Conservation (phyloP, 1,139 yeast genomes). For the Nakaseomyces uthaithaninus region DNA sequence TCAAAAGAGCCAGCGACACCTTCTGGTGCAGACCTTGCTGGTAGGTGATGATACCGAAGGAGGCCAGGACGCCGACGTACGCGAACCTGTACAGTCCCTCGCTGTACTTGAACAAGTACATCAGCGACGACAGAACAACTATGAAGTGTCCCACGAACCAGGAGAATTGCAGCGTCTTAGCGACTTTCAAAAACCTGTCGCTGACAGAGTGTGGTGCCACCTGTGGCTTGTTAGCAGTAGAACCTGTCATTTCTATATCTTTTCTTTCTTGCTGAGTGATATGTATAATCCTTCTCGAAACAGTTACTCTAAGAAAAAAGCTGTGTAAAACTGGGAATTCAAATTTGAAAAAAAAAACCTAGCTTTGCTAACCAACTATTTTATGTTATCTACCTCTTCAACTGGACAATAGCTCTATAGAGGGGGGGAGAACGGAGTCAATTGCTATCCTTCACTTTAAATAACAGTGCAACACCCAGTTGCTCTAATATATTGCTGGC, state of each 20-base stretch:
- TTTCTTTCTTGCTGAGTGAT: conserved; percentile 2
- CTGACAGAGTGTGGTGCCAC: conserved; percentile 25
- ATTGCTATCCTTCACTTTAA: too few species aligned
- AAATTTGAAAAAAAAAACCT: too few species aligned
- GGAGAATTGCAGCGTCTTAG: conserved; percentile 30
- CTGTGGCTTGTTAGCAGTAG: conserved; percentile 4
- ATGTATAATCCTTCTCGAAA: too few species aligned
- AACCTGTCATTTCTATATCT: not conserved
- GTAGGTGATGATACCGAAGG: conserved; percentile 70
- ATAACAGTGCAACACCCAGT: not conserved
- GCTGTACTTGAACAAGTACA: conserved; percentile 47
- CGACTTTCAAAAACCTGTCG: conserved; percentile 17
- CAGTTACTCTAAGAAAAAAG: too few species aligned
- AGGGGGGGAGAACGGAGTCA: too few species aligned
- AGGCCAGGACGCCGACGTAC: conserved; percentile 56
- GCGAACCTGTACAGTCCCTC: conserved; percentile 48
- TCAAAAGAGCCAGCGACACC: conserved; percentile 33
- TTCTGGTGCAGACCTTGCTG: conserved; percentile 36
- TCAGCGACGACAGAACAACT: conserved; percentile 47
- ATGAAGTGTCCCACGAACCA: conserved; percentile 56
- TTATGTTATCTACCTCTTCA: too few species aligned
- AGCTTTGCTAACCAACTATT: too few species aligned
- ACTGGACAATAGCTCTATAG: too few species aligned
- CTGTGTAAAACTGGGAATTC: too few species aligned
- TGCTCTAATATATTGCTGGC: too few species aligned